A percentile compares a stretch with the other conserved stretches of the same genome.
Conservation (phyloP, 2,329 filamentous ascomycete species). For the Thelonectria blattea region DNA sequence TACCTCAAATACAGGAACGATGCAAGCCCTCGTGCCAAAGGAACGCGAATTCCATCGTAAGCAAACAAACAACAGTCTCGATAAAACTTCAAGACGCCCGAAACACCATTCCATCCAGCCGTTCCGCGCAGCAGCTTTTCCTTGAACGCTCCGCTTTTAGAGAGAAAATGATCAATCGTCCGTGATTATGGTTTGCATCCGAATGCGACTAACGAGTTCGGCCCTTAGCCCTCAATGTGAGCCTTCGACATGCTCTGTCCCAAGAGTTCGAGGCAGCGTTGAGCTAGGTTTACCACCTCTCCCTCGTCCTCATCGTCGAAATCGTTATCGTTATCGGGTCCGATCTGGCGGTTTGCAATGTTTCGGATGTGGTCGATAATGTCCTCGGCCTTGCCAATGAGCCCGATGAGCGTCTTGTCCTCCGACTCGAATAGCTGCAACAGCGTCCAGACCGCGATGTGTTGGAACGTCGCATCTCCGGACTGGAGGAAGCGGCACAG, state of each 20-base stretch:
- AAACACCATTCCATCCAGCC: constrained; percentile 38
- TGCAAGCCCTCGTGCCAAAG: constrained; percentile 31
- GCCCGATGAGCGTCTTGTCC: constrained; percentile 84
- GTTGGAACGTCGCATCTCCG: constrained; percentile 96
- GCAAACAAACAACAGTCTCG: constrained; percentile 36
- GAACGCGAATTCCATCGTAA: constrained; percentile 24
- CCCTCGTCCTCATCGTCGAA: constrained; percentile 89
- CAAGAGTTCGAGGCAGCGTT: constrained; percentile 85
- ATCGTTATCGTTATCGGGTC: constrained; percentile 86
- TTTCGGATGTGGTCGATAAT: constrained; percentile 90
- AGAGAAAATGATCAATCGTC: constrained; percentile 31
- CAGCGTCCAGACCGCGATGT: constrained; percentile 98
- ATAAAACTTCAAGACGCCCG: constrained; percentile 38
- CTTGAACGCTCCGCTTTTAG: constrained; percentile 38
- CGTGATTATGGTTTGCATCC: constrained; percentile 6
- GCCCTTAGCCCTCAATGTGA: constrained; percentile 75
- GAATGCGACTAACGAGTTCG: neutral
- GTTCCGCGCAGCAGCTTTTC: constrained; percentile 24
- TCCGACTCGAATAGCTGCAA: constrained; percentile 95
- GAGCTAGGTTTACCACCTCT: constrained; percentile 89
- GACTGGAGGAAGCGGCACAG: constrained; percentile 90
- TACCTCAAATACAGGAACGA: constrained; percentile 25
- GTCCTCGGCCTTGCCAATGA: constrained; percentile 88
- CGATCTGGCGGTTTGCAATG: constrained; percentile 88
- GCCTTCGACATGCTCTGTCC: constrained; percentile 78